phyloP scores from a whole-genome alignment of 148 eudicot species.

The Cornus controversa region DNA sequence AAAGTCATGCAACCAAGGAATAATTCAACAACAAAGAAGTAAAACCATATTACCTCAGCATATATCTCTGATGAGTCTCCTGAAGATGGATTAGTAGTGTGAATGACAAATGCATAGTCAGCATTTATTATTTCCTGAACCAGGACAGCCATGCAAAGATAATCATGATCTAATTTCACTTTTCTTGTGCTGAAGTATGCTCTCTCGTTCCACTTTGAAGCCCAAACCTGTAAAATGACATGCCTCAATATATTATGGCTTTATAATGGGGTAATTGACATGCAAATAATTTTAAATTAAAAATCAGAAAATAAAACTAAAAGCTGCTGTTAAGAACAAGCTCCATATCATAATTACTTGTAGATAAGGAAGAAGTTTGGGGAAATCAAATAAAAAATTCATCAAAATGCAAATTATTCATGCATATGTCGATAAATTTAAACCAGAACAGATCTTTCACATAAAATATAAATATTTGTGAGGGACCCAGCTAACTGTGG shows the following conservation, averaged over 20 bases:
- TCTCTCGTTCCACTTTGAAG: conserved; percentile 98
- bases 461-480: background rate
- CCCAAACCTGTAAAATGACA: conserved; percentile 73
- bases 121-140: conserved; percentile 97
- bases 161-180: conserved; percentile 85
- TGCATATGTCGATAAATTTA: background rate
- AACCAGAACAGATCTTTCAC: background rate
- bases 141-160: conserved; percentile 97
- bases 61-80: conserved; percentile 95
- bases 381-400: background rate
- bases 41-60: conserved; percentile 54
- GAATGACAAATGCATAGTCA: conserved; percentile 96
- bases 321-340: too few relatives aligned
- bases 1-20: conserved; percentile 36
- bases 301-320: background rate
- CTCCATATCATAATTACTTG: too few relatives aligned
- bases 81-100: conserved; percentile 97
- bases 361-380: too few relatives aligned
- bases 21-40: conserved; percentile 16
- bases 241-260: background rate
- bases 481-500: conserved; percentile 4
- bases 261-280: background rate
- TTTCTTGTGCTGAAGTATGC: conserved; percentile 93
- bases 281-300: background rate
- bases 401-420: background rate